These are phyloP conservation scores for Cenchrus fungigraminus DNA, from an alignment of 176 grass and related monocot genomes.

Conservation along the genomic window DNA sequence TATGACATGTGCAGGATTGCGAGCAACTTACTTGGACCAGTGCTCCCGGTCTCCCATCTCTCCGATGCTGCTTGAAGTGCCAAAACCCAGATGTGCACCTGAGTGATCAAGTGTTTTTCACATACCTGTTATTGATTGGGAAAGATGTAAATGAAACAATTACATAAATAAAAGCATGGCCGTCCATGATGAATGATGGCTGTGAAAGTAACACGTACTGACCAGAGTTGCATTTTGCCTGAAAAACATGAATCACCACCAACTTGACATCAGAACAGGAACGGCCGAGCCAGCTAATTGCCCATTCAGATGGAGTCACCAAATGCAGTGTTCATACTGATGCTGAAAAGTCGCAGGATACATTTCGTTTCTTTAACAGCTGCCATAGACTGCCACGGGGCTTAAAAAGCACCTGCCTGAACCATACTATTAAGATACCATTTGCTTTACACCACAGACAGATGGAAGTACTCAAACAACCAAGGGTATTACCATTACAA, in stretches of 20 bases:
- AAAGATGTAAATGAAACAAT: slow-evolving; percentile 7
- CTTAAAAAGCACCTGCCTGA: background rate
- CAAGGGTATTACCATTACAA: background rate
- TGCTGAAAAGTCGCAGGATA: background rate
- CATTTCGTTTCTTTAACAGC: background rate
- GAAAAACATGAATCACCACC: background rate
- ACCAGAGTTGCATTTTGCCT: background rate
- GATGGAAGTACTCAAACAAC: background rate
- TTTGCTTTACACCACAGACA: background rate
- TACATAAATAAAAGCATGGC: background rate
- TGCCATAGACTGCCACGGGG: background rate
- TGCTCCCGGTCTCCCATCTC: slow-evolving; percentile 14
- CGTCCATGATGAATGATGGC: background rate
- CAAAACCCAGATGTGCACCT: background rate
- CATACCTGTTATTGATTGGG: background rate
- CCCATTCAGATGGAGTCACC: background rate
- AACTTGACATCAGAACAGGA: background rate
- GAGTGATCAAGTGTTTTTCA: background rate
- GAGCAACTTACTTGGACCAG: slow-evolving; percentile 39
- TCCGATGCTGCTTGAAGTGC: slow-evolving; percentile 36
- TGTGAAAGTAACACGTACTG: background rate
- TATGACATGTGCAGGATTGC: slow-evolving; percentile 38
- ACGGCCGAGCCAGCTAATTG: background rate
- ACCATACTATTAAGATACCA: background rate
- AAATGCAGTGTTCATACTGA: background rate